These are phyloP conservation scores for Neurospora sp. DNA, from an alignment of 495 filamentous ascomycete species.

Conservation along the genomic window DNA sequence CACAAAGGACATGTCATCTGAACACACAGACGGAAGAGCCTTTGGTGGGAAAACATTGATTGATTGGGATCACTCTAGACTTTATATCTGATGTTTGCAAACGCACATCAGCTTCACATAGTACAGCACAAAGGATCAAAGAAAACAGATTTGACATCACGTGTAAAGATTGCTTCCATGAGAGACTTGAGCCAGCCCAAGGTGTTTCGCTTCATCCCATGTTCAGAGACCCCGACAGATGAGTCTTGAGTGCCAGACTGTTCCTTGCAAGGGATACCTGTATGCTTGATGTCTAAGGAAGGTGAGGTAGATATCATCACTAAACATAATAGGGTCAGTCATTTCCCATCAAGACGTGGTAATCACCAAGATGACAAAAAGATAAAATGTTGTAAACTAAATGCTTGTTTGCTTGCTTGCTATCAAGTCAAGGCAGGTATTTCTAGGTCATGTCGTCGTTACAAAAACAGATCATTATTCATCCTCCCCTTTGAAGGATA, in stretches of 20 bases:
- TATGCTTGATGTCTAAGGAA: neutral
- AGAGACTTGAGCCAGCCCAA: neutral
- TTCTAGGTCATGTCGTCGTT: neutral
- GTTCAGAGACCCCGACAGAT: neutral
- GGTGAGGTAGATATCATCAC: neutral
- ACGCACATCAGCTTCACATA: neutral
- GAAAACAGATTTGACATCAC: neutral
- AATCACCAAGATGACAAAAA: neutral
- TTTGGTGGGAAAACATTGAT: neutral
- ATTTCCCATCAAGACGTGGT: neutral
- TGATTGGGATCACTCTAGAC: neutral
- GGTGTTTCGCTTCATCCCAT: neutral
- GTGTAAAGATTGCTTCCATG: neutral
- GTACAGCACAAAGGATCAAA: neutral
- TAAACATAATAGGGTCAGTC: neutral
- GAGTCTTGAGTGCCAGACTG: neutral
- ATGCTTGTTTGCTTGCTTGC: neutral
- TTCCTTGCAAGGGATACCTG: neutral
- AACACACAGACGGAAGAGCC: neutral
- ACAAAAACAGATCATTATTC: neutral
- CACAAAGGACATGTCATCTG: neutral
- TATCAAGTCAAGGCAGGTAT: neutral
- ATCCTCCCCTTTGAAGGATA: neutral
- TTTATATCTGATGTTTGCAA: neutral
- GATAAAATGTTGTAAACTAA: neutral